Evolutionary conservation across 2,329 filamentous ascomycete genomes (phyloP), one percentile per base, ranked within the genome.

Genomic region (Fusarium falciforme): DNA sequence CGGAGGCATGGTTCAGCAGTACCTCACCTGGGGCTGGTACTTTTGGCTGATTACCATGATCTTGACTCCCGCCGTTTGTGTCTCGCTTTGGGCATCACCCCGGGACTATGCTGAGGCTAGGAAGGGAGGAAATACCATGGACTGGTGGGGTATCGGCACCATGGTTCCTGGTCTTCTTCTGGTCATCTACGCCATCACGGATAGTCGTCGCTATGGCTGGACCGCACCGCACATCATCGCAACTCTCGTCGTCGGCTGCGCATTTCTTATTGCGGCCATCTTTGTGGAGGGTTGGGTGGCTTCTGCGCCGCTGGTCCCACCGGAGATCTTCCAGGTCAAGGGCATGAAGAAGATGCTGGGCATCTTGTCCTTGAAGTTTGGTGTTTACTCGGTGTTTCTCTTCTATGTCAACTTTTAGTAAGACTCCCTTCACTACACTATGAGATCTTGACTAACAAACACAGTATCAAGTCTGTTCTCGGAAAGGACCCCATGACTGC

Each of bases 121-220:
- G 55, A 73, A 75, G 29, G 70, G 73, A 44, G 69, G 67, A 2
- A 77, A 79, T 62, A 74, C 74, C 40, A 93, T 93, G 90, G 91
- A 93, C 77, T 93, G 89, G 88, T 80, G 84, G 40, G 91, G 91
- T 1, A 83, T 85, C 8, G 76, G 82, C 6, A 84, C 89, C 22
- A 89, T 89, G 14, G 83, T 91, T 2, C 83, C 84, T 0, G 92
- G 91, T 0, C 80, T 93, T 6, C 85, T 92, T 22, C 83, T 94
- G n/a, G 82, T 93, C 74, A 89, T 93, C 6, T 94, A 91, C 72
- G 89, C 92, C 4, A 87, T 94, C 65, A 93, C 92, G 1, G 89
- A 93, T 68, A 90, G 89, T 54, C 87, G 89, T 1, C 89, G 92
- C 0, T 75, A 87, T 6, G 87, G 89, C 16, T 94, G 92, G 92